Evolutionary conservation across 306 rosid species (phyloP), one percentile per base, ranked within the genome.

Genomic region (Carpinus fangiana): DNA sequence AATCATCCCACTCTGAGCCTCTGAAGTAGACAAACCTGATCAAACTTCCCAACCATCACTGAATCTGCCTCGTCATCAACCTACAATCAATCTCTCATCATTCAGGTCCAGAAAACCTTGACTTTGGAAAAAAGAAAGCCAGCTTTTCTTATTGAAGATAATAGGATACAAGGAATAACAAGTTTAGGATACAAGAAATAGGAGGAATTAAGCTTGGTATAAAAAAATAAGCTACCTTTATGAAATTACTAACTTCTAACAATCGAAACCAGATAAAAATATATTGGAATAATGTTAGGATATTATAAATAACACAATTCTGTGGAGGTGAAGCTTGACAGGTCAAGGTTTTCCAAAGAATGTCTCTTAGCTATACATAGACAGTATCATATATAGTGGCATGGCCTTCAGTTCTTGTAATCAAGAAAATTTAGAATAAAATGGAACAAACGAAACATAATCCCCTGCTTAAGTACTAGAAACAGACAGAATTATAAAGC

Each of bases 31-130:
- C 83, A 75, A 56, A 90, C 90, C 83, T 79, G 79, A 50, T 70
- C 69, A 57, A 43, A 55, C 72, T 72, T 79, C 74, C 70, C 80
- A 72, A 11, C 70, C 61, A 18, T 54, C 38, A 86, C 80, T 65
- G 88, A 87, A 81, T 88, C 88, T 75, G 89, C 92, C 73, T 79
- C 92, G 71, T 87, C 88, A 50, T 82, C 68, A 51, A 87, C 87
- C 95, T 88, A 68, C 84, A 81, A 80, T 14, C 53, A 60, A 72
- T 52, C 77, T 26, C 23, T 69, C 73, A 76, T 79, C 73, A 82
- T 18, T 60, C 6, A 81, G 28, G 18, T 55, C 28, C 76, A 55
- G 26, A 53, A 69, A 59, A 68, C 51, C 75, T 46, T 75, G 20
- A 60, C 61, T 67, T 57, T 70, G 14, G 56, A 81, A 70, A 21